Evolutionary conservation across 2,329 filamentous ascomycete species (phyloP).

Genomic region (Cytospora leucostoma): DNA sequence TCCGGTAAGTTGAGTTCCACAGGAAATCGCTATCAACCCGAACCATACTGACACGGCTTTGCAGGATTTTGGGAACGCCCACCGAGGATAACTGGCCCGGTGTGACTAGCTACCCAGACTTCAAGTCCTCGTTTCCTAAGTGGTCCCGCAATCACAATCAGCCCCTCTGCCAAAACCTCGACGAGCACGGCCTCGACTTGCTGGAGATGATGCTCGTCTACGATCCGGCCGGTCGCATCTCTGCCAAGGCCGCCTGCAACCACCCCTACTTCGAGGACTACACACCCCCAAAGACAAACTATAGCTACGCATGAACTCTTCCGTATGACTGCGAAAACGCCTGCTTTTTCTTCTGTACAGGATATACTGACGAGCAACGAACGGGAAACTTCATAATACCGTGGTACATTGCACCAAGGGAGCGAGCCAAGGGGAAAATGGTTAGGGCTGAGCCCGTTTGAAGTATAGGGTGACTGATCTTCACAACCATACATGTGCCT

Average conservation of each 20-base stretch:
- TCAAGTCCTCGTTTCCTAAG: constrained; percentile 85
- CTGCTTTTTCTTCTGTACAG: constrained; percentile 23
- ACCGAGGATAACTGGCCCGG: constrained; percentile 80
- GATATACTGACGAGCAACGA: constrained; percentile 28
- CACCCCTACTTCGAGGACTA: constrained; percentile 73
- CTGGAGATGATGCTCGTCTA: constrained; percentile 72
- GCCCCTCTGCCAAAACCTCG: constrained; percentile 68
- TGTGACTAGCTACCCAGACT: constrained; percentile 86
- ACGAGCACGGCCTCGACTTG: constrained; percentile 69
- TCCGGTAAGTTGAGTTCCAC: constrained; percentile 58
- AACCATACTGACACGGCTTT: constrained; percentile 29
- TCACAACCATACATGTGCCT: constrained; percentile 25
- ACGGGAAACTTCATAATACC: constrained; percentile 24
- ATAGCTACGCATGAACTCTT: constrained; percentile 37
- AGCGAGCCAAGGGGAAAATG: neutral
- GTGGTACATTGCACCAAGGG: constrained; percentile 9
- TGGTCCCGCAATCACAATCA: constrained; percentile 70
- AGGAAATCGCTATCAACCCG: neutral
- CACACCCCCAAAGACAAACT: constrained; percentile 33
- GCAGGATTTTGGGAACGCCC: constrained; percentile 74
- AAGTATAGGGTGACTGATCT: constrained; percentile 19
- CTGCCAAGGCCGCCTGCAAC: constrained; percentile 81
- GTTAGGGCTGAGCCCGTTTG: constrained; percentile 20
- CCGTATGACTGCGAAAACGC: constrained; percentile 4
- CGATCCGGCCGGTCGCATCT: constrained; percentile 80